Evolutionary conservation across 805 yeast genomes (phyloP).

Genomic region (Barnettozyma sucrosica): DNA sequence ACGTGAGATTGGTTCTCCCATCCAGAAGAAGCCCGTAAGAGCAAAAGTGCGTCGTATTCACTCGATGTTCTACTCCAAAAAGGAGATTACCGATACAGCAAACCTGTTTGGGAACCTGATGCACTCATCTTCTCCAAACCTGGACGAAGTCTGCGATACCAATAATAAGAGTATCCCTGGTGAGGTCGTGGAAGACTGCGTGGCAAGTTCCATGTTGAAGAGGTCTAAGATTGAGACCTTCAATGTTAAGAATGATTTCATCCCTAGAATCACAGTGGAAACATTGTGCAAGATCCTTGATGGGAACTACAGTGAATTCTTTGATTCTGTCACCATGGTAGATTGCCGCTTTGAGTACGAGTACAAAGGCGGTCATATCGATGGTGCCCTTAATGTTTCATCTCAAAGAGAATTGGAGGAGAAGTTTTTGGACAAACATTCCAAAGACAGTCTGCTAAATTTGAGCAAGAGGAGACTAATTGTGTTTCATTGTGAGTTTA

Average conservation of each 20-base stretch:
- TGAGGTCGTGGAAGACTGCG: conserved; percentile 11
- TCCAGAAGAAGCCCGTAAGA: conserved; percentile 29
- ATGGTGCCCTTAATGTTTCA: conserved; percentile 72
- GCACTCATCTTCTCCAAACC: conserved; percentile 16
- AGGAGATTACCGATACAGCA: conserved; percentile 37
- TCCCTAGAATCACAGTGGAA: conserved; percentile 59
- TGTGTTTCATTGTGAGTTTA: conserved; percentile 92
- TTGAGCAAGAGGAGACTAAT: conserved; percentile 41
- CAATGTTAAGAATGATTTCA: conserved; percentile 48
- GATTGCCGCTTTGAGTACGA: conserved; percentile 95
- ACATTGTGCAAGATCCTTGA: conserved; percentile 53
- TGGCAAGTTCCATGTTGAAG: conserved; percentile 17
- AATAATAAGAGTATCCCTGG: neutral
- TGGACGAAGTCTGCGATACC: conserved; percentile 3
- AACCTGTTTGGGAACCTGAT: conserved; percentile 26
- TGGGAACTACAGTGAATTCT: conserved; percentile 43
- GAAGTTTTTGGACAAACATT: conserved; percentile 29
- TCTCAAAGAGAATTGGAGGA: conserved; percentile 64
- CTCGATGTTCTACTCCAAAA: conserved; percentile 61
- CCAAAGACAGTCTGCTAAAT: conserved; percentile 12
- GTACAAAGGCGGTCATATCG: conserved; percentile 87
- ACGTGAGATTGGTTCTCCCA: conserved; percentile 34
- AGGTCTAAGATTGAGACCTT: conserved; percentile 38
- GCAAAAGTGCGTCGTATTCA: conserved; percentile 54
- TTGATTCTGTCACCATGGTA: conserved; percentile 45